Conservation (phyloP, 202 grass and related monocot species). For the Musa balbisiana region DNA sequence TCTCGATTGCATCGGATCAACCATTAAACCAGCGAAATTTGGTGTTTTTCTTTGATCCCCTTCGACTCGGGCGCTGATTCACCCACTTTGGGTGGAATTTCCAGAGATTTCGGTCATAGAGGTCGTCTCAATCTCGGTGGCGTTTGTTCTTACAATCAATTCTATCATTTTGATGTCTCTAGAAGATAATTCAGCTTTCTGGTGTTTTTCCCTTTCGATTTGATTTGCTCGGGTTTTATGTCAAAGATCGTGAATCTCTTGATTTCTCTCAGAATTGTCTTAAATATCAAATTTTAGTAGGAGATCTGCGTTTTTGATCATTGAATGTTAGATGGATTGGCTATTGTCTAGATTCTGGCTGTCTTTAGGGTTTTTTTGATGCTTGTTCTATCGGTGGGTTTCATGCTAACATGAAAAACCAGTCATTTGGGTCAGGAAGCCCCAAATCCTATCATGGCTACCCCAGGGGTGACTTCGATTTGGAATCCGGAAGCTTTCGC, state of each 20-base stretch:
- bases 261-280: no score
- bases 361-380: background rate
- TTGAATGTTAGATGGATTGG: no score
- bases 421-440: constrained; percentile 63
- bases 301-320: no score
- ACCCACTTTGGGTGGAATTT: background rate
- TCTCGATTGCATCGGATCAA: no score
- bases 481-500: constrained; percentile 51
- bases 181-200: background rate
- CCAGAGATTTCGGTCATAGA: background rate
- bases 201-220: background rate
- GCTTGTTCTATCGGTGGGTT: background rate
- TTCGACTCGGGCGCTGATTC: no score
- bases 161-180: background rate
- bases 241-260: background rate
- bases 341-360: background rate
- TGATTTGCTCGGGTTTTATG: background rate
- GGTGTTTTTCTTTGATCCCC: no score
- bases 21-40: no score
- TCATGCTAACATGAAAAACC: constrained; percentile 53
- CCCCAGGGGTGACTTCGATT: constrained; percentile 61
- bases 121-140: no score
- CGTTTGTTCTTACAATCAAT: background rate
- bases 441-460: constrained; percentile 68
- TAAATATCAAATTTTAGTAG: no score